These are phyloP conservation scores for Hyphopichia homilentoma DNA, from an alignment of 805 yeast species.

Conservation along the genomic window DNA sequence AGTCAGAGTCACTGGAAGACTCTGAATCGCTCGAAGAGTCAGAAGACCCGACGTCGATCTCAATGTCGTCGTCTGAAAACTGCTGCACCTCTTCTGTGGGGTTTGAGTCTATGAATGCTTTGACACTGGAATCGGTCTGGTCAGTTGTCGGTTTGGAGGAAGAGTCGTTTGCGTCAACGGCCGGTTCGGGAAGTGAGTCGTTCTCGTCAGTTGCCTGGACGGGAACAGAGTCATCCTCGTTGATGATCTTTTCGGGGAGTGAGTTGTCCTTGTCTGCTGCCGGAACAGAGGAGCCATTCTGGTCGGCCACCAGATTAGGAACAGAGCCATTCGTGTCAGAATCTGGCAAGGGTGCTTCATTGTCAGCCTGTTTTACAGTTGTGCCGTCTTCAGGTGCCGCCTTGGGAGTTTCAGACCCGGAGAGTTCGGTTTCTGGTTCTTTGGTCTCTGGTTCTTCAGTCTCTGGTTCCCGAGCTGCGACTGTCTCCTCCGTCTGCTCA, in stretches of 20 bases:
- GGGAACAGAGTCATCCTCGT: too few relatives aligned
- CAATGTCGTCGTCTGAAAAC: conserved; percentile 28
- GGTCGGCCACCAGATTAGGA: too few relatives aligned
- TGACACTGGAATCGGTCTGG: not conserved
- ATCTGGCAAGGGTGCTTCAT: not conserved
- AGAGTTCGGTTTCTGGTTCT: not conserved
- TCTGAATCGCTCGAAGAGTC: conserved; percentile 10
- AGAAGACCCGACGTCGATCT: conserved; percentile 10
- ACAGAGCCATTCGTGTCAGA: too few relatives aligned
- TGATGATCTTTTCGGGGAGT: too few relatives aligned
- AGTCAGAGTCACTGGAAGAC: conserved; percentile 6
- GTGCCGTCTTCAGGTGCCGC: not conserved
- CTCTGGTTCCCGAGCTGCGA: not conserved
- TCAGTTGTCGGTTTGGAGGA: not conserved
- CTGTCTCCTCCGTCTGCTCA: not conserved
- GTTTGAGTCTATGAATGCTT: not conserved
- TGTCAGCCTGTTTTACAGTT: not conserved
- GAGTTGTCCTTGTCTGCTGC: too few relatives aligned
- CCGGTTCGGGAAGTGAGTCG: not conserved
- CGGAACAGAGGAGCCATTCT: too few relatives aligned
- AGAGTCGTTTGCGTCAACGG: not conserved
- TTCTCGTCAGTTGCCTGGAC: not conserved
- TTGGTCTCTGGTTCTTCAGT: not conserved
- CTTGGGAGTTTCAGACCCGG: not conserved
- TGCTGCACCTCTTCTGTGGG: conserved; percentile 7